phyloP scores from a whole-genome alignment of 1,284 basidiomycete genomes.

The Xanthoconium separans region DNA sequence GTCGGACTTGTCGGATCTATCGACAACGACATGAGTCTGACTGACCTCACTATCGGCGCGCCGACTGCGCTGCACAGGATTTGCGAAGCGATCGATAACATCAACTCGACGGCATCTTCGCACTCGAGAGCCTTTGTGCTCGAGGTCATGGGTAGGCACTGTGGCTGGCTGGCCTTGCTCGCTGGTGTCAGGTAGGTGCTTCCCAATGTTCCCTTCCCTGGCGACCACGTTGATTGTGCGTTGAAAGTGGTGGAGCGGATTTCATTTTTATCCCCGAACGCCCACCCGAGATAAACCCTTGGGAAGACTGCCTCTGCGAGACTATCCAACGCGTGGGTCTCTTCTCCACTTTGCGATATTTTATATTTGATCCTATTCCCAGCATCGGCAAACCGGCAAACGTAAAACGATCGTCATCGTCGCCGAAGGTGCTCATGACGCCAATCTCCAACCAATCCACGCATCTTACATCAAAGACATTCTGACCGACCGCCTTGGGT shows the following conservation, averaged over 20 bases:
- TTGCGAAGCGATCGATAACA: conserved; percentile 97
- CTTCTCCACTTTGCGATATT: not conserved
- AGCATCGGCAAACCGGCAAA: conserved; percentile 93
- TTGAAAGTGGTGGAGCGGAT: conserved; percentile 82
- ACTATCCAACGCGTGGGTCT: conserved; percentile 70
- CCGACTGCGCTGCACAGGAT: conserved; percentile 95
- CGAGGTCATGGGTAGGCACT: conserved; percentile 98
- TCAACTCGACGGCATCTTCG: conserved; percentile 94
- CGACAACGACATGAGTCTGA: conserved; percentile 99
- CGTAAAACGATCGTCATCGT: conserved; percentile 98
- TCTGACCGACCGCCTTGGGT: conserved; percentile 80
- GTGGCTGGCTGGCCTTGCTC: conserved; percentile 95
- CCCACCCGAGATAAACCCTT: conserved; percentile 76
- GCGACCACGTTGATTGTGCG: conserved; percentile 10
- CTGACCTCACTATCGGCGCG: conserved; percentile 96
- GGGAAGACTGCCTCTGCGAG: conserved; percentile 94
- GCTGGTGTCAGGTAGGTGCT: conserved; percentile 79
- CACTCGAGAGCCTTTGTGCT: conserved; percentile 98
- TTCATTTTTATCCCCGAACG: conserved; percentile 97
- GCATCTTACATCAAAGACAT: conserved; percentile 91
- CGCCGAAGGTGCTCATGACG: conserved; percentile 93
- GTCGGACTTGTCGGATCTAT: conserved; percentile 98
- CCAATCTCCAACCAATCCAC: conserved; percentile 85
- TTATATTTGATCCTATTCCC: conserved; percentile 4
- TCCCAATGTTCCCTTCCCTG: not conserved